Conservation (phyloP, 75 land plant genomes). For the Selaginella moellendorffii region DNA sequence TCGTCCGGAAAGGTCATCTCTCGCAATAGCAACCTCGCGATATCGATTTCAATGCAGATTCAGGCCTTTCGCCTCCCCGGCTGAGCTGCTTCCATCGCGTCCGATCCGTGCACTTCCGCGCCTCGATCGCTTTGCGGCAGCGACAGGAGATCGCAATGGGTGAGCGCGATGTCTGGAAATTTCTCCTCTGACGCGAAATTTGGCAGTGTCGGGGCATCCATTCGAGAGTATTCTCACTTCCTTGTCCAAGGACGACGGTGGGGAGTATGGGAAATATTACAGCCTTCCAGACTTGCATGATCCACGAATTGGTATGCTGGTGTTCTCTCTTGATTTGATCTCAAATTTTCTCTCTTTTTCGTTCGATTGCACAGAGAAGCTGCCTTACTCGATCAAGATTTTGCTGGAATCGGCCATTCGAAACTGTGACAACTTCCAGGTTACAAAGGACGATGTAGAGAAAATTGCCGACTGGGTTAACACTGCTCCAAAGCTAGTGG, state of each 20-base stretch:
- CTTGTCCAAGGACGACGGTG: constrained; percentile 57
- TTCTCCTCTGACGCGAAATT: too few relatives aligned
- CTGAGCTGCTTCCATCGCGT: too few relatives aligned
- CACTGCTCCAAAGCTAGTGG: neutral
- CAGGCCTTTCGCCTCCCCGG: too few relatives aligned
- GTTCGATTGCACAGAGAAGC: neutral
- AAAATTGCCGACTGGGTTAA: neutral
- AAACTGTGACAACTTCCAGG: neutral
- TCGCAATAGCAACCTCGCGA: too few relatives aligned
- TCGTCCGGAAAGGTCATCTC: too few relatives aligned
- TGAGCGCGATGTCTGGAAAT: too few relatives aligned
- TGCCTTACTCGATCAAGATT: neutral
- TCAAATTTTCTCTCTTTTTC: neutral
- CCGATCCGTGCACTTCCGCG: too few relatives aligned
- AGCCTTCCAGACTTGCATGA: constrained; percentile 53
- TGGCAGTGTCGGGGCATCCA: constrained; percentile 16
- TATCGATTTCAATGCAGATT: too few relatives aligned
- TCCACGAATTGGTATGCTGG: constrained; percentile 39
- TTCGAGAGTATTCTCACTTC: constrained; percentile 40
- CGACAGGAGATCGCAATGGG: too few relatives aligned
- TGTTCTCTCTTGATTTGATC: neutral
- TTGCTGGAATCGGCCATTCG: neutral
- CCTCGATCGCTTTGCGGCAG: too few relatives aligned
- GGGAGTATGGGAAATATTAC: constrained; percentile 53
- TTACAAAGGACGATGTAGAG: neutral